These are phyloP conservation scores for Physcomitrellopsis africana DNA, from an alignment of 225 moss, liverwort and hornwort species.

Conservation along the genomic window DNA sequence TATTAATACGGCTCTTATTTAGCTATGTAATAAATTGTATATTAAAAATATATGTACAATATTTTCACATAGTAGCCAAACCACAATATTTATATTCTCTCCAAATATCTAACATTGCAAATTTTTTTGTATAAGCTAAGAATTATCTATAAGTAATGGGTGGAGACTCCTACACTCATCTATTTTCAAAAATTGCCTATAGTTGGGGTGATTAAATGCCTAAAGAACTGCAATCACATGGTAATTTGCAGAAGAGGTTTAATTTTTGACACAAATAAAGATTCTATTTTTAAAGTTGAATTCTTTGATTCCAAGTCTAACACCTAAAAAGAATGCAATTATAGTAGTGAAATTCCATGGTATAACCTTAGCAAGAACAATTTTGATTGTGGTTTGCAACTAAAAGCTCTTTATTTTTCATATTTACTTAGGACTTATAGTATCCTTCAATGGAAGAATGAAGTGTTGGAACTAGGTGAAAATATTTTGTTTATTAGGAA, in stretches of 20 bases:
- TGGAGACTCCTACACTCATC: slow-evolving; percentile 9
- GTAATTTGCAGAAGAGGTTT: slow-evolving; percentile 37
- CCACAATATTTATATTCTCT: too few relatives aligned
- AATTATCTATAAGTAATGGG: slow-evolving; percentile 22
- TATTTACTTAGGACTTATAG: slow-evolving; percentile 39
- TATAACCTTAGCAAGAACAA: slow-evolving; percentile 22
- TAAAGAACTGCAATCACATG: slow-evolving; percentile 29
- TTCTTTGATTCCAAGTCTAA: slow-evolving; percentile 28
- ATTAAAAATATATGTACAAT: too few relatives aligned
- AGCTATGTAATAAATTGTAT: too few relatives aligned
- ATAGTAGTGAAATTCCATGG: slow-evolving; percentile 36
- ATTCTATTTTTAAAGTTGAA: slow-evolving; percentile 19
- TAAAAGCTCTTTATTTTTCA: slow-evolving; percentile 36
- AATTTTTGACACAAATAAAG: slow-evolving; percentile 17
- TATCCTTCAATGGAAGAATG: slow-evolving; percentile 32
- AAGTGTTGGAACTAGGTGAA: slow-evolving; percentile 43
- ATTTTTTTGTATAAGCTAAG: slow-evolving; percentile 36
- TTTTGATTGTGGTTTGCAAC: slow-evolving; percentile 37
- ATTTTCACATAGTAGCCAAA: too few relatives aligned
- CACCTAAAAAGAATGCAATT: slow-evolving; percentile 31
- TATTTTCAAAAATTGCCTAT: slow-evolving; percentile 27
- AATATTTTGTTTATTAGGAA: slow-evolving; percentile 27
- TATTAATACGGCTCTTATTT: too few relatives aligned
- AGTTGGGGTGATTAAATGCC: slow-evolving; percentile 25
- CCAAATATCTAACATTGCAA: not conserved